Evolutionary conservation across 78 protist species (phyloP), one percentile per base, ranked within the genome.

Genomic region (Dictyostelium brefeldianum): DNA sequence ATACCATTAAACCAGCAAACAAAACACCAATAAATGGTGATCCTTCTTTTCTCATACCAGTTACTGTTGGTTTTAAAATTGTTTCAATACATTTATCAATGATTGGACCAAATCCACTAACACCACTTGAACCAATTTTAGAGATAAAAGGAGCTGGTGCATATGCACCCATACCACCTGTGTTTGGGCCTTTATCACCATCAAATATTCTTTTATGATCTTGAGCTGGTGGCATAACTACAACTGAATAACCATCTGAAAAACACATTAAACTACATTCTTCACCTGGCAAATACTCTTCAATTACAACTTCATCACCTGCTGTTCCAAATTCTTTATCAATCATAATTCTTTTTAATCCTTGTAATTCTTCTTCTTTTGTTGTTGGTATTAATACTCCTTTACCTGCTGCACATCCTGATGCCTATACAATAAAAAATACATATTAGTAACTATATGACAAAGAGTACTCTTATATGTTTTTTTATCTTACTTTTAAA

Each of bases 151-250:
- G 98, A 4, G 96, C 90, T 15, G 98, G 98, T 29, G 96, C 91
- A 65, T 92, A 96, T 0, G 98, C 98, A 78, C 98, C 98, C 98
- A 97, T 97, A 53, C 98, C 98, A n/a, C 95, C 97, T 8, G 96
- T 94, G 43, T 74, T 81, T 48, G 79, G 81, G 25, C 97, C 98
- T 50, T 56, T 27, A 57, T 97, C 98, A 31, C 85, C 89, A 50
- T 97, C 98, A 46, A 59, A 48, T 3, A 84, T 74, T 48, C 97
- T 89, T 87, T 97, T 97, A 78, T 96, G 98, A 84, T 97, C 98
- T 83, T 96, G 98, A 18, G 95, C 89, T 14, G 98, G 90, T 48
- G 96, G 96, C 87, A 74, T 65, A 1, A 78, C 67, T 22, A 20
- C 73, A 18, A 62, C n/a, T 12, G 87, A 22, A 56, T 94, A 75